A percentile compares a stretch with the other conserved stretches of the same genome.
phyloP scores from a whole-genome alignment of 1,284 basidiomycete species.

The Apiotrichum sp. region DNA sequence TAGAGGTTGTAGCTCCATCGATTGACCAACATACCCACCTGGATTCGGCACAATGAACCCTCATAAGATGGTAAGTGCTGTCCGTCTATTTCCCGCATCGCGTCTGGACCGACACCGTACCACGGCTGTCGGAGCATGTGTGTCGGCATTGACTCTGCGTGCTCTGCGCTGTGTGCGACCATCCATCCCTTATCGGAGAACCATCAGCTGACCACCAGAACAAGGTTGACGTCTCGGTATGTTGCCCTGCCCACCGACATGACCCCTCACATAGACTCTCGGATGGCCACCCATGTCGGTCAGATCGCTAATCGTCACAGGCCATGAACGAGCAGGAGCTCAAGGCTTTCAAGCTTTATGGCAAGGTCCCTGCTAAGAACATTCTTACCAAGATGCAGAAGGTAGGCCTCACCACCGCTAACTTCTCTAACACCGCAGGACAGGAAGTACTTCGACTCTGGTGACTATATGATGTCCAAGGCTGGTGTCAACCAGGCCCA shows the following conservation, averaged over 20 bases:
- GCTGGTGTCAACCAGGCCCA: slow-evolving; percentile 81
- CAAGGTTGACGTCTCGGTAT: slow-evolving; percentile 46
- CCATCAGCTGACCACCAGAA: slow-evolving; percentile 31
- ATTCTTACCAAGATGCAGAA: slow-evolving; percentile 89
- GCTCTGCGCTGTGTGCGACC: not conserved
- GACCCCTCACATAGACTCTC: not conserved
- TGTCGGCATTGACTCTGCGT: not conserved
- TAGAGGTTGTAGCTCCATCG: no score
- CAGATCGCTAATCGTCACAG: slow-evolving; percentile 48
- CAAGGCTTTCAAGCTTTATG: slow-evolving; percentile 89
- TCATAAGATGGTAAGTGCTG: slow-evolving; percentile 40
- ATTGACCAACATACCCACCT: not conserved
- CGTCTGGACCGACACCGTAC: no score
- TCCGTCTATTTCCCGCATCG: not conserved
- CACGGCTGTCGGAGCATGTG: no score
- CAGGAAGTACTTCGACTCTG: slow-evolving; percentile 96
- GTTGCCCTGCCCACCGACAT: slow-evolving; percentile 10
- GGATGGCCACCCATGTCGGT: not conserved
- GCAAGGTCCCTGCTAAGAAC: slow-evolving; percentile 89
- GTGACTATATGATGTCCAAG: slow-evolving; percentile 93
- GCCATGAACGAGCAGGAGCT: slow-evolving; percentile 84
- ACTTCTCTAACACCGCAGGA: slow-evolving; percentile 54
- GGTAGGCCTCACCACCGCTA: slow-evolving; percentile 49
- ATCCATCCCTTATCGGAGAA: not conserved
- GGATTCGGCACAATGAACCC: slow-evolving; percentile 35